Base-by-base conservation (phyloP, 805 yeast species). In the Wickerhamomyces tratensis region DNA sequence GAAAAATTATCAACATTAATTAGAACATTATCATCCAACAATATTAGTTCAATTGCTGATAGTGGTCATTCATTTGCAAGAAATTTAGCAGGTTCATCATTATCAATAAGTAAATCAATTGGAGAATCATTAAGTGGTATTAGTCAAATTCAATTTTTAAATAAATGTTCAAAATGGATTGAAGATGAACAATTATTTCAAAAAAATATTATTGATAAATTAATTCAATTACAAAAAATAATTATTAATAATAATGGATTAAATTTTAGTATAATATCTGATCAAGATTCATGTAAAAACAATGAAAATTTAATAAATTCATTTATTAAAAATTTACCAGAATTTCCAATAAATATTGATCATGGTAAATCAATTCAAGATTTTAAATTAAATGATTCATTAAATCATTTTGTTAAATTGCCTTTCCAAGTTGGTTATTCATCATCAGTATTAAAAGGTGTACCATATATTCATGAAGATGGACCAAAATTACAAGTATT, bases 381-480 rank as follows among this genome's bases (percentile, higher is more conserved):
- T 39, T 51, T 39, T 56, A 63, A 40, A 30, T 35, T 20, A 13
- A 48, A 35, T 11, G 43, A 53, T 1, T 45, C 41, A 5, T 44
- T 43, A 37, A 65, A 74, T 33, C 72, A 79, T 0, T 69, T 76
- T 47, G 69, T 88, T 41, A 68, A 78, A 46, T 69, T 91, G 46
- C 96, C 97, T 25, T 86, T 84, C 63, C 97, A 87, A 56, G 95
- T 91, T 5, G 81, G 86, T 38, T 91, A 87, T 56, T 73, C 93
- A 0, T 82, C 95, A 0, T 65, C 76, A 25, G 81, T 86, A 0
- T 59, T 76, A 20, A 56, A 65, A 8, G 95, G 95, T 25, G 79
- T 83, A 5, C 66, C 78, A 5, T 87, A 86, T 58, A 59, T 69
- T 5, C 71, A 78, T 41, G 63, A 70, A 40, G 97, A 91, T 49